Conservation (phyloP, 1,284 basidiomycete genomes). For the Puccinia novopanici region DNA sequence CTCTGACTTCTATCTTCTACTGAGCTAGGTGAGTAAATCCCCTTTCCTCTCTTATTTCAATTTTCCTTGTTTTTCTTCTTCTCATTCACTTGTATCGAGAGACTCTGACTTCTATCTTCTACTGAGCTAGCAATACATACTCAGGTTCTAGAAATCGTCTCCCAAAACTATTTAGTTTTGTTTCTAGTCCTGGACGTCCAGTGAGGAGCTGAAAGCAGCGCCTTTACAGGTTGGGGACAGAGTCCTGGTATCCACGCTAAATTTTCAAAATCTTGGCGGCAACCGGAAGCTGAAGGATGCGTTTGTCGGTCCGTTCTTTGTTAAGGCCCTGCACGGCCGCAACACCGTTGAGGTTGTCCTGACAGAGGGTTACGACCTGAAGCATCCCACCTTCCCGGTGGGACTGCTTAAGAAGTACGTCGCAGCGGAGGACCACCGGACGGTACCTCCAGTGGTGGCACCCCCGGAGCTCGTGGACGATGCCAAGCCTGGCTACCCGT, state of each 20-base stretch:
- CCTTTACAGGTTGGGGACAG: conserved; percentile 12
- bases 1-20: too few species aligned
- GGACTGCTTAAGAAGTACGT: neutral
- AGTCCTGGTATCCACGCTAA: conserved; percentile 14
- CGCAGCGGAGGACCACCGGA: neutral
- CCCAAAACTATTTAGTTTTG: too few species aligned
- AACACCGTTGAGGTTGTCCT: conserved; percentile 4
- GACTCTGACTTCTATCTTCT: too few species aligned
- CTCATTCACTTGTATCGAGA: too few species aligned
- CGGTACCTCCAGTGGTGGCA: too few species aligned
- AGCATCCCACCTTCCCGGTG: neutral
- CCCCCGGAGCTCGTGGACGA: neutral
- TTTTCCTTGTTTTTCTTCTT: too few species aligned
- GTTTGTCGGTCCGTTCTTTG: conserved; percentile 9
- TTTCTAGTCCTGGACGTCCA: too few species aligned
- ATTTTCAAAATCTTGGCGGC: neutral
- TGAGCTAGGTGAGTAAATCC: too few species aligned
- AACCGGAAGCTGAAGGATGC: neutral
- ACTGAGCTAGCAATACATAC: too few species aligned
- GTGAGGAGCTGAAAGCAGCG: too few species aligned
- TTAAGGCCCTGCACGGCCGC: neutral
- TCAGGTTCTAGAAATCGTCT: too few species aligned
- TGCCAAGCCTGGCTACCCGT: neutral
- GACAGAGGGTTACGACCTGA: neutral
- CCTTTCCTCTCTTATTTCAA: too few species aligned